phyloP scores from a whole-genome alignment of 805 yeast species.

The Kodamaea kakaduensis region DNA sequence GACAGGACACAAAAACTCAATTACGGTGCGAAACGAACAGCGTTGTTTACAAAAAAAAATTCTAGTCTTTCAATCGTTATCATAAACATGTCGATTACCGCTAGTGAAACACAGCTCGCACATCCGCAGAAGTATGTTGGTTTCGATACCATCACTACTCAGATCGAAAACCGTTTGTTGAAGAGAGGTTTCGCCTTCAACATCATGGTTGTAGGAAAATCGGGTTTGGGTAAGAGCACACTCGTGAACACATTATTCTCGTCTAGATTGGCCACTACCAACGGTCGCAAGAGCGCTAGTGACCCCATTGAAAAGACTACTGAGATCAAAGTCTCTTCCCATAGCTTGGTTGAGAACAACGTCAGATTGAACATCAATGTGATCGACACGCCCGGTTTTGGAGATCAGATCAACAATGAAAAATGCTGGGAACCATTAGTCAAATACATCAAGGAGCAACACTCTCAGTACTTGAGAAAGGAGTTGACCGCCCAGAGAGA shows the following conservation, averaged over 20 bases:
- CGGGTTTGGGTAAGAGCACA: slow-evolving; percentile 94
- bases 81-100: slow-evolving; percentile 10
- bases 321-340: slow-evolving; percentile 72
- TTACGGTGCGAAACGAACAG: background rate
- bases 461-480: slow-evolving; percentile 82
- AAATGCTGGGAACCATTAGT: slow-evolving; percentile 96
- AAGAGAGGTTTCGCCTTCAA: slow-evolving; percentile 94
- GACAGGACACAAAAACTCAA: slow-evolving; percentile 1
- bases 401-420: slow-evolving; percentile 92
- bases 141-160: slow-evolving; percentile 92
- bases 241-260: slow-evolving; percentile 87
- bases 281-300: slow-evolving; percentile 62
- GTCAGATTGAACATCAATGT: slow-evolving; percentile 83
- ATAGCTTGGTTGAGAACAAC: slow-evolving; percentile 74
- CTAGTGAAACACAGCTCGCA: slow-evolving; percentile 12
- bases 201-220: slow-evolving; percentile 84
- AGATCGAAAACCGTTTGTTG: slow-evolving; percentile 86
- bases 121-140: slow-evolving; percentile 86
- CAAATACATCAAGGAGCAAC: slow-evolving; percentile 93
- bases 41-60: slow-evolving; percentile 3
- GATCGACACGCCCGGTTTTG: slow-evolving; percentile 97
- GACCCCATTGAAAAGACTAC: slow-evolving; percentile 84
- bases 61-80: background rate
- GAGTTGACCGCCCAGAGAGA: slow-evolving; percentile 95
- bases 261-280: slow-evolving; percentile 67